A percentile compares a stretch with the other conserved stretches of the same genome.
Evolutionary conservation across 345 rosid species (phyloP).

Genomic region (Cochlearia excelsa): DNA sequence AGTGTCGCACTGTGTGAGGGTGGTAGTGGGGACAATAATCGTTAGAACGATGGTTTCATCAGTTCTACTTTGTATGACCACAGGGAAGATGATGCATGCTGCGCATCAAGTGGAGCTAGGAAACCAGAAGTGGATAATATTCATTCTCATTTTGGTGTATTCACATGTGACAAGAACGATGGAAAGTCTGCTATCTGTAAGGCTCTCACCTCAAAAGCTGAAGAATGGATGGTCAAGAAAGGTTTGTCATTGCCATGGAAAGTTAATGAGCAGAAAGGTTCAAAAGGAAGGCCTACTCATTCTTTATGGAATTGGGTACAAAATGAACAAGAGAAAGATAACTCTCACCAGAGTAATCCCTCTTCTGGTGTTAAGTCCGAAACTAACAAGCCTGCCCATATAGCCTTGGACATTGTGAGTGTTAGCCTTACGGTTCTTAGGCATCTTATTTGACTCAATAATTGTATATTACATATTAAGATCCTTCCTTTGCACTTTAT

Average conservation of each 20-base stretch:
- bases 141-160: slow-evolving; percentile 59
- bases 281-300: slow-evolving; percentile 49
- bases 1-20: slow-evolving; percentile 55
- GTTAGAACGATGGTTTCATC: slow-evolving; percentile 48
- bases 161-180: slow-evolving; percentile 56
- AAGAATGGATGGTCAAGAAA: slow-evolving; percentile 82
- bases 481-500: not conserved
- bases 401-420: slow-evolving; percentile 94
- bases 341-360: slow-evolving; percentile 41
- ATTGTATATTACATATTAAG: not conserved
- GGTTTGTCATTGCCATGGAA: slow-evolving; percentile 97
- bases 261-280: slow-evolving; percentile 68
- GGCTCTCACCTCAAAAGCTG: slow-evolving; percentile 71
- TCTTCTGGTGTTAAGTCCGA: slow-evolving; percentile 48
- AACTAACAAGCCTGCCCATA: slow-evolving; percentile 37
- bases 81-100: slow-evolving; percentile 66
- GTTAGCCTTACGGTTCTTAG: slow-evolving; percentile 4
- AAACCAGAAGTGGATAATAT: slow-evolving; percentile 75
- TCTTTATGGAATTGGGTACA: slow-evolving; percentile 58
- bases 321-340: slow-evolving; percentile 50
- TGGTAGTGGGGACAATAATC: slow-evolving; percentile 72
- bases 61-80: slow-evolving; percentile 45
- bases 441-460: not conserved
- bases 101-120: slow-evolving; percentile 76
- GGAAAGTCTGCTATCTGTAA: slow-evolving; percentile 70